phyloP scores from a whole-genome alignment of 1,139 yeast genomes.

The Petasospora rhodanensis region DNA sequence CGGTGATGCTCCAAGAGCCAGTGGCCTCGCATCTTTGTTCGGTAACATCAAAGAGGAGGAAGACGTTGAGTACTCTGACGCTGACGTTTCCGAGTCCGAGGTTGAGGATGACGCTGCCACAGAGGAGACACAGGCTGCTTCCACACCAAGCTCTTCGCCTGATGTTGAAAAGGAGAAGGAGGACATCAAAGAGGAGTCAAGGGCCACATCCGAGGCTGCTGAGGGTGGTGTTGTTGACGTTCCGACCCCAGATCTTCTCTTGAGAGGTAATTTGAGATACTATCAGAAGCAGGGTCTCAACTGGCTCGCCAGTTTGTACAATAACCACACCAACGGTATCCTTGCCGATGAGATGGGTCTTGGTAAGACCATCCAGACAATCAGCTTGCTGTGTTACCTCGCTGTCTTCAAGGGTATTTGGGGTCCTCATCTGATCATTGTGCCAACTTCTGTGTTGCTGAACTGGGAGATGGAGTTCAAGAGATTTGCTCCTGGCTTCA shows the following conservation, averaged over 20 bases:
- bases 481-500: conserved; percentile 97
- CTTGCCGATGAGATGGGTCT: conserved; percentile 99
- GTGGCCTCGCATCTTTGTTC: conserved; percentile 26
- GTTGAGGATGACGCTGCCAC: conserved; percentile 8
- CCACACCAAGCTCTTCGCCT: neutral
- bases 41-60: conserved; percentile 20
- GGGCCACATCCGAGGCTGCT: conserved; percentile 24
- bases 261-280: conserved; percentile 80
- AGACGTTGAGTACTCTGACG: conserved; percentile 20
- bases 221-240: conserved; percentile 60
- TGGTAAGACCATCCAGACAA: conserved; percentile 96
- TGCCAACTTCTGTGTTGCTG: conserved; percentile 97
- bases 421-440: conserved; percentile 98
- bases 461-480: conserved; percentile 99
- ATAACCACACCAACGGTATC: conserved; percentile 91
- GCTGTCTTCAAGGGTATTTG: conserved; percentile 93
- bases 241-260: conserved; percentile 57
- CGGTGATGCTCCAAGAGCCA: conserved; percentile 12
- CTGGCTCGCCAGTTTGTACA: conserved; percentile 93
- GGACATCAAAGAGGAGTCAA: conserved; percentile 14
- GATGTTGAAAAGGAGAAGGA: conserved; percentile 2
- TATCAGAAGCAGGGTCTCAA: conserved; percentile 96
- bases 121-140: neutral
- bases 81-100: conserved; percentile 8
- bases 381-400: conserved; percentile 75